Evolutionary conservation across 179 eudicot genomes (phyloP), one percentile per base, ranked within the genome.

Genomic region (Silene vulgaris): DNA sequence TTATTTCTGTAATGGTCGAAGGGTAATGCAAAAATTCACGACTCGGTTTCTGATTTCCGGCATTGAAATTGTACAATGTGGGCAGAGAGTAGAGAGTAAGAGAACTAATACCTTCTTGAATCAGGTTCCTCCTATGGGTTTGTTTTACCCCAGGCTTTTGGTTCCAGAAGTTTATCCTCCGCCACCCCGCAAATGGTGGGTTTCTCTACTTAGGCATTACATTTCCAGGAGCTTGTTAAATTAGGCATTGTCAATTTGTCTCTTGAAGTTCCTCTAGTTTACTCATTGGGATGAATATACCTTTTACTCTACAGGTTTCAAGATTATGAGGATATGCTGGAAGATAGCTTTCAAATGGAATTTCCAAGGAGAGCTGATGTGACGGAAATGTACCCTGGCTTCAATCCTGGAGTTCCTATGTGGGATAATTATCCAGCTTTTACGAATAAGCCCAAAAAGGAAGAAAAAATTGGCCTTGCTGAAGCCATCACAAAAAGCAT

Each of bases 41-140:
- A 2, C 40, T 19, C 12, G 28, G 71, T 59, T 23, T 61, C 7
- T 67, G 45, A 66, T 65, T 72, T 29, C 35, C 71, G 45, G 20
- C 57, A n/a, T 21, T 54, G 45, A n/a, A 48, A 4, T 69, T 0
- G 28, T 17, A 48, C 17, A 21, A 56, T 7, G 19, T 71, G 75
- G 37, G 14, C 19, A 56, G 37, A 26, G 26, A 32, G 19, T 23
- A 23, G 26, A 23, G 26, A 23, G 0, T 23, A 23, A 23, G 37
- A 71, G 19, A 64, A 7, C 57, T 85, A 73, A 72, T 56, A 69
- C 76, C 82, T 85, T 77, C 45, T 74, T 79, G 75, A 56, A 71
- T 77, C 74, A 95, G 99, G 97, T 95, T 76, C 93, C 99, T 73
- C 97, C 99, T 68, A 92, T 95, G 99, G 97, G 99, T 82, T 86